Conservation (phyloP, 2,329 filamentous ascomycete species). For the Pseudopyricularia javanii region DNA sequence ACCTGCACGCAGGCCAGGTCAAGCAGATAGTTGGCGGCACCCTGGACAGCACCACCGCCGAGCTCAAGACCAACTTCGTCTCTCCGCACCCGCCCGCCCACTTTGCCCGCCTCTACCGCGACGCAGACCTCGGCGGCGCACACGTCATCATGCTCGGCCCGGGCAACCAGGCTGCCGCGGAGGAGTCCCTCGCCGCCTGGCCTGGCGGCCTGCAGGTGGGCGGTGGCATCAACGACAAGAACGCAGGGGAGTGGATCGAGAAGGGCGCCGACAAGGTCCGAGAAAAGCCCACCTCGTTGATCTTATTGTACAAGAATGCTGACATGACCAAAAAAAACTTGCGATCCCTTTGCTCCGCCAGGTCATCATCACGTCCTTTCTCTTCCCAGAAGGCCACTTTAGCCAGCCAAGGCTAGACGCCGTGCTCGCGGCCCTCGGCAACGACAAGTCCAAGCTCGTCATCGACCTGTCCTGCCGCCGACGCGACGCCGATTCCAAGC, state of each 20-base stretch:
- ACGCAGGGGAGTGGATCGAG: conserved; percentile 78
- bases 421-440: conserved; percentile 59
- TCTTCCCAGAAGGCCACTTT: conserved; percentile 78
- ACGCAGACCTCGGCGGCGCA: conserved; percentile 61
- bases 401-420: conserved; percentile 63
- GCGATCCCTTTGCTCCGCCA: conserved; percentile 23
- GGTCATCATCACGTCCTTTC: conserved; percentile 94
- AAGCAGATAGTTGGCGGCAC: conserved; percentile 98
- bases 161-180: conserved; percentile 70
- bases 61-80: conserved; percentile 84
- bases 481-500: conserved; percentile 25
- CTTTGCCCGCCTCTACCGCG: conserved; percentile 71
- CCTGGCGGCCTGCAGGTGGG: conserved; percentile 74
- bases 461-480: conserved; percentile 88
- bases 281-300: too few relatives aligned
- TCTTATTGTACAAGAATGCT: too few relatives aligned
- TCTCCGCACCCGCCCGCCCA: conserved; percentile 71
- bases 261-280: conserved; percentile 77
- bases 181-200: conserved; percentile 69
- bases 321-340: conserved; percentile 7
- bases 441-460: conserved; percentile 70
- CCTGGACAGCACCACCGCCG: conserved; percentile 52
- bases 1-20: conserved; percentile 91
- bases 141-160: conserved; percentile 96
- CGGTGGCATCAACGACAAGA: conserved; percentile 80